phyloP scores from a whole-genome alignment of 2,329 filamentous ascomycete genomes.

The Hypoxylon sp. region DNA sequence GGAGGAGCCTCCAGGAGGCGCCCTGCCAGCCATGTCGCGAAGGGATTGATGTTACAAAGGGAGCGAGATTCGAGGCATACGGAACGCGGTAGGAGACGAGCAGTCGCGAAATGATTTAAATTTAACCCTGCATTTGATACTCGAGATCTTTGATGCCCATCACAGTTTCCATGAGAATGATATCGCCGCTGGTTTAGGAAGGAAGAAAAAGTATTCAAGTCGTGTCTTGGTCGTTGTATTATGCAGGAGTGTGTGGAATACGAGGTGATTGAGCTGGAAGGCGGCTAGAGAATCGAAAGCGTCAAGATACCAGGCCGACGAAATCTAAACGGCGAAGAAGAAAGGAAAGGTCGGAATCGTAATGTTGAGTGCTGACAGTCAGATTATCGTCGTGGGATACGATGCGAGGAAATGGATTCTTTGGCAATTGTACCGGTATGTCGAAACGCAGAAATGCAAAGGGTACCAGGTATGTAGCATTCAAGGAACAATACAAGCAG shows the following conservation, averaged over 20 bases:
- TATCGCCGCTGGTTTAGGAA: conserved; percentile 11
- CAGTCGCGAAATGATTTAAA: conserved; percentile 23
- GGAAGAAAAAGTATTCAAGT: conserved; percentile 26
- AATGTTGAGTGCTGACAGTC: conserved; percentile 20
- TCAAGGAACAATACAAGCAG: conserved; percentile 1
- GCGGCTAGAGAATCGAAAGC: conserved; percentile 38
- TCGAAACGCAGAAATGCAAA: conserved; percentile 42
- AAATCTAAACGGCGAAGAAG: conserved; percentile 19
- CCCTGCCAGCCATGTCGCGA: conserved; percentile 72
- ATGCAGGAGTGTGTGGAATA: conserved; percentile 43
- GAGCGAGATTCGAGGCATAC: conserved; percentile 50
- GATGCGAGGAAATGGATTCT: conserved; percentile 24
- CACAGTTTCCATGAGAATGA: conserved; percentile 25
- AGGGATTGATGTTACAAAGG: conserved; percentile 53
- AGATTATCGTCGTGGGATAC: conserved; percentile 25
- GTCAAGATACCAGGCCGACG: conserved; percentile 34
- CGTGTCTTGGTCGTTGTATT: conserved; percentile 30
- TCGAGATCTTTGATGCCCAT: conserved; percentile 6
- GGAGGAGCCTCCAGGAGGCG: conserved; percentile 64
- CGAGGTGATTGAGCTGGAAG: conserved; percentile 41
- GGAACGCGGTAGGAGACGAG: conserved; percentile 42
- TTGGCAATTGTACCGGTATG: conserved; percentile 21
- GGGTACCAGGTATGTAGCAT: no score
- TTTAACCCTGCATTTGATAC: conserved; percentile 24
- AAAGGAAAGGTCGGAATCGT: conserved; percentile 21